A percentile compares a stretch with the other conserved stretches of the same genome.
These are phyloP conservation scores for Dioscorea zingiberensis DNA, from an alignment of 106 monocot species.

Conservation along the genomic window DNA sequence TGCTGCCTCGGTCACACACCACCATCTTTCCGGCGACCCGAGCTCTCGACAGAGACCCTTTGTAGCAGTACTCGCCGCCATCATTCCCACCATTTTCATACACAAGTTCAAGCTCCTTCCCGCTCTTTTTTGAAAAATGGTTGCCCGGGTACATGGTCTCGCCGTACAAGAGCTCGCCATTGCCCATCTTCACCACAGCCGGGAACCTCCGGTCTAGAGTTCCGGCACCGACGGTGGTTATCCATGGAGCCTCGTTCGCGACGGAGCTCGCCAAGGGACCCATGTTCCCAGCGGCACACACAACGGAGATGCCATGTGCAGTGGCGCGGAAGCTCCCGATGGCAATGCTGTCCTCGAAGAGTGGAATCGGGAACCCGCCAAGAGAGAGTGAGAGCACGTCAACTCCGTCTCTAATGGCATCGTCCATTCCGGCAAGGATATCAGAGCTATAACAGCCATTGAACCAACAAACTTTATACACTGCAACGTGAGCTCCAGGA, in stretches of 20 bases:
- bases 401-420: constrained; percentile 75
- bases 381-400: constrained; percentile 78
- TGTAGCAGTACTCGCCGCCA: constrained; percentile 62
- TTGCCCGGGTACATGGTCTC: constrained; percentile 81
- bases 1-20: constrained; percentile 72
- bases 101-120: constrained; percentile 47
- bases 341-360: constrained; percentile 82
- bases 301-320: constrained; percentile 47
- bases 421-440: constrained; percentile 84
- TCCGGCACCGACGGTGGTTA: constrained; percentile 75
- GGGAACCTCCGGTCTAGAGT: constrained; percentile 79
- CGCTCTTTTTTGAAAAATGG: constrained; percentile 31
- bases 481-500: constrained; percentile 67
- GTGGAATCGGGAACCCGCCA: constrained; percentile 72
- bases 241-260: constrained; percentile 85
- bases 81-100: constrained; percentile 30
- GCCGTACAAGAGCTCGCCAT: constrained; percentile 57
- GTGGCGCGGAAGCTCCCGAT: constrained; percentile 78
- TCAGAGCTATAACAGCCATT: constrained; percentile 91
- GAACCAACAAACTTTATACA: constrained; percentile 92
- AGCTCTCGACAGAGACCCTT: constrained; percentile 33
- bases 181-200: constrained; percentile 41
- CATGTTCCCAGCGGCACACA: constrained; percentile 84
- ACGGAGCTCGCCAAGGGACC: constrained; percentile 61
- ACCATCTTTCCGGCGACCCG: constrained; percentile 69